These are phyloP conservation scores for Colletotrichum lentis DNA, from an alignment of 2,329 filamentous ascomycete genomes.

Conservation along the genomic window DNA sequence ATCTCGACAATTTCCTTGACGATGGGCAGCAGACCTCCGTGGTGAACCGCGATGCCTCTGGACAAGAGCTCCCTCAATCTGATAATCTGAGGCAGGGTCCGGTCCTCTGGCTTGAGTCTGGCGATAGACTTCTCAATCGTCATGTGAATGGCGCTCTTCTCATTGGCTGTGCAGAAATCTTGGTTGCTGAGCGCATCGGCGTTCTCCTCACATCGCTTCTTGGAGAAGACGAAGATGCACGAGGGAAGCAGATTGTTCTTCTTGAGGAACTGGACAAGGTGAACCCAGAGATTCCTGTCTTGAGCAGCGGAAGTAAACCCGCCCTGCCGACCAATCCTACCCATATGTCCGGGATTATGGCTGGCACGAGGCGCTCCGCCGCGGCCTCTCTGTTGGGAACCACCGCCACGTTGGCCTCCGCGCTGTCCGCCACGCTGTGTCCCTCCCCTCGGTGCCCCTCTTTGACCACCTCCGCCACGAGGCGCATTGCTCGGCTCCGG, in stretches of 20 bases:
- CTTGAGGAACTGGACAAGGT: slow-evolving; percentile 88
- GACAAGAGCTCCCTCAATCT: slow-evolving; percentile 84
- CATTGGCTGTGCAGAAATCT: slow-evolving; percentile 89
- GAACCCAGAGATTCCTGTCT: slow-evolving; percentile 96
- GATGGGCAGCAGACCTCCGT: slow-evolving; percentile 92
- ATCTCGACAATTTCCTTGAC: slow-evolving; percentile 99
- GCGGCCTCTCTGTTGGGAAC: slow-evolving; percentile 63
- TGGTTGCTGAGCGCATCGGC: slow-evolving; percentile 94
- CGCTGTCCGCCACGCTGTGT: slow-evolving; percentile 53
- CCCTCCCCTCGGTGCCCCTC: slow-evolving; percentile 49
- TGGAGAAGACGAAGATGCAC: slow-evolving; percentile 98
- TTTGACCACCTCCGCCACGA: slow-evolving; percentile 47
- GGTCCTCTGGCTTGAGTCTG: slow-evolving; percentile 87
- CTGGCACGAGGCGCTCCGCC: slow-evolving; percentile 67
- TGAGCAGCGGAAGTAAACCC: slow-evolving; percentile 90
- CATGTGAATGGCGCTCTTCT: slow-evolving; percentile 98
- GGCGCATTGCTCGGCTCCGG: slow-evolving; percentile 47
- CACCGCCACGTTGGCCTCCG: slow-evolving; percentile 61
- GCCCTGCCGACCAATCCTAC: slow-evolving; percentile 82
- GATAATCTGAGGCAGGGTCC: slow-evolving; percentile 89
- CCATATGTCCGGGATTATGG: slow-evolving; percentile 82
- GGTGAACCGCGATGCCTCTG: slow-evolving; percentile 93
- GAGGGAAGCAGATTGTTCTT: slow-evolving; percentile 88
- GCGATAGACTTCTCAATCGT: slow-evolving; percentile 95
- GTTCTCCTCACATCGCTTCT: slow-evolving; percentile 96